phyloP scores from a whole-genome alignment of 177 flowering plant species.

The Telopea speciosissima region DNA sequence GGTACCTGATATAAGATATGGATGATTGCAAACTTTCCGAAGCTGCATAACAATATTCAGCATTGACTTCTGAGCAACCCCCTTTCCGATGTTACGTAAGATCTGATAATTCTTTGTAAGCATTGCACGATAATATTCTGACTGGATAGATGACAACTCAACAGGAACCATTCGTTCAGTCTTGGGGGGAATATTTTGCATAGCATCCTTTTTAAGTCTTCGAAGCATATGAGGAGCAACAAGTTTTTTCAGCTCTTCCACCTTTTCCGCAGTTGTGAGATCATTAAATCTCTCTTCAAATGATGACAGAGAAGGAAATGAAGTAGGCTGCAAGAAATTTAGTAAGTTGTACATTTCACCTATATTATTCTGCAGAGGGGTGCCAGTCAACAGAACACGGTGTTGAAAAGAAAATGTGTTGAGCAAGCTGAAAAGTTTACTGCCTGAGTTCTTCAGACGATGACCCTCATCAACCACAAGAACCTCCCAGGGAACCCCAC shows the following conservation, averaged over 20 bases:
- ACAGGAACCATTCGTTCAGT: conserved; percentile 97
- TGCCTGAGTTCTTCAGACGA: conserved; percentile 85
- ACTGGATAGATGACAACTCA: conserved; percentile 93
- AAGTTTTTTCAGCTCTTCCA: conserved; percentile 94
- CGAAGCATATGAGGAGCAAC: conserved; percentile 99
- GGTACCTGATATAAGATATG: conserved; percentile 95
- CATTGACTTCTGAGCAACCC: conserved; percentile 95
- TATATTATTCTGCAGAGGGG: conserved; percentile 96
- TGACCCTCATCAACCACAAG: conserved; percentile 99
- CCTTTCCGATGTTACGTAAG: conserved; percentile 86
- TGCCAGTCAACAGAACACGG: conserved; percentile 92
- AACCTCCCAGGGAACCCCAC: conserved; percentile 98
- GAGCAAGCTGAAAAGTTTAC: conserved; percentile 93
- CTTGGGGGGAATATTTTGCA: conserved; percentile 97
- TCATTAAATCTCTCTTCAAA: conserved; percentile 94
- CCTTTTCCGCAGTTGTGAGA: conserved; percentile 91
- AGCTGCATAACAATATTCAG: conserved; percentile 97
- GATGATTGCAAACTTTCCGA: conserved; percentile 97
- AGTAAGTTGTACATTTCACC: conserved; percentile 97
- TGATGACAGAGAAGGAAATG: conserved; percentile 86
- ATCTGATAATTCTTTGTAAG: conserved; percentile 96
- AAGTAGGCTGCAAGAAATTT: conserved; percentile 91
- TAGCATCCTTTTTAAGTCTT: conserved; percentile 96
- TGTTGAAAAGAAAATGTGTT: conserved; percentile 90
- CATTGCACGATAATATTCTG: conserved; percentile 99